Conservation (phyloP, 2,329 filamentous ascomycete species). For the Gnomoniopsis sp. region DNA sequence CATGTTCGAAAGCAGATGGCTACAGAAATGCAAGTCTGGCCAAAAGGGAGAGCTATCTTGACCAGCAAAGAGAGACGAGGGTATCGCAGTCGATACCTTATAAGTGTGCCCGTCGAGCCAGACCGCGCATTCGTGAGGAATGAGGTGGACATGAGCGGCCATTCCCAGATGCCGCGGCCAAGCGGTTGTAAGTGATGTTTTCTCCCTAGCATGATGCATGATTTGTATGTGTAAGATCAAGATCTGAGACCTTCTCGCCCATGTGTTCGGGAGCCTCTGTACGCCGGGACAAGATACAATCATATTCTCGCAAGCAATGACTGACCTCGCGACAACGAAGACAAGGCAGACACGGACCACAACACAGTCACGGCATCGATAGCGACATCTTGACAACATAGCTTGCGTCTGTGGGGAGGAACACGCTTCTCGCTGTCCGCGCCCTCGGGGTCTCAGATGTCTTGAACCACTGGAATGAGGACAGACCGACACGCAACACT, state of each 20-base stretch:
- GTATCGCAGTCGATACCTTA: too few relatives aligned
- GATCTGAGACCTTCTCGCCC: background rate
- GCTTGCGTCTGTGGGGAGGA: too few relatives aligned
- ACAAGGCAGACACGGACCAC: background rate
- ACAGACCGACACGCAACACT: background rate
- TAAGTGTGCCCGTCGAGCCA: background rate
- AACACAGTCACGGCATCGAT: background rate
- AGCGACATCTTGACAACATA: too few relatives aligned
- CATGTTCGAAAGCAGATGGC: background rate
- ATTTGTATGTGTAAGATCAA: background rate
- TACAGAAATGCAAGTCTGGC: background rate
- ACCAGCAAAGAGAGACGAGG: too few relatives aligned
- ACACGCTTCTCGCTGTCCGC: too few relatives aligned
- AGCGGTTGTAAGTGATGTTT: background rate
- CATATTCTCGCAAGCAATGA: background rate
- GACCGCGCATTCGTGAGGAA: constrained; percentile 13
- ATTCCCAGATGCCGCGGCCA: constrained; percentile 16
- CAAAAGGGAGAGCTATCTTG: background rate
- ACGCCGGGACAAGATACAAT: background rate
- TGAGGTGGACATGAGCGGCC: constrained; percentile 18
- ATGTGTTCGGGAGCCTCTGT: background rate
- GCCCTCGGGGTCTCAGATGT: background rate
- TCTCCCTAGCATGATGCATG: background rate
- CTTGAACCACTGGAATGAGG: background rate
- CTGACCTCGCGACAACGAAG: background rate